phyloP scores from a whole-genome alignment of 2,329 filamentous ascomycete species.

The Bipolaris bicolor region DNA sequence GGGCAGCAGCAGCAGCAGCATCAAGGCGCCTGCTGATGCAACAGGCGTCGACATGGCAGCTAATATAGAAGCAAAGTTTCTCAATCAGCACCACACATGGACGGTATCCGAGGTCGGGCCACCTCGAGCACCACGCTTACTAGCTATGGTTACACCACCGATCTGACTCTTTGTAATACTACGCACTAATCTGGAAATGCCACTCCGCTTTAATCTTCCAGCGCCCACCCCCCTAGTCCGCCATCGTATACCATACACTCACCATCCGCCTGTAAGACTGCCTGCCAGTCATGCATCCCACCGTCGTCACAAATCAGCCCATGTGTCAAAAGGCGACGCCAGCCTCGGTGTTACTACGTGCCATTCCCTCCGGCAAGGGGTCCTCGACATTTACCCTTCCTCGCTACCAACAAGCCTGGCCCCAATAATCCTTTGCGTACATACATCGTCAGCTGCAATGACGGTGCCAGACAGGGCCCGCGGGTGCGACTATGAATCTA shows the following conservation, averaged over 20 bases:
- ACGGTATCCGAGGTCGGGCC: constrained; percentile 32
- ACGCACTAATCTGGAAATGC: constrained; percentile 21
- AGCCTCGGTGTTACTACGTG: constrained; percentile 18
- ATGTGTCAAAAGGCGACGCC: constrained; percentile 23
- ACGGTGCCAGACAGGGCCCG: constrained; percentile 19
- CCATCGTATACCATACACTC: constrained; percentile 21
- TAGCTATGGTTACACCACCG: constrained; percentile 33
- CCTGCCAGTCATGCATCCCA: constrained; percentile 21
- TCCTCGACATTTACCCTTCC: constrained; percentile 5
- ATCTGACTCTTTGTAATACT: constrained; percentile 30
- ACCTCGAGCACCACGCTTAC: constrained; percentile 32
- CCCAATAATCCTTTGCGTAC: constrained; percentile 11
- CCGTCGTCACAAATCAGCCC: constrained; percentile 21
- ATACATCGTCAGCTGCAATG: constrained; percentile 22
- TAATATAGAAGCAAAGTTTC: constrained; percentile 32
- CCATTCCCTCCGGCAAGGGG: constrained; percentile 19
- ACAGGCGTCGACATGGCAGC: constrained; percentile 25
- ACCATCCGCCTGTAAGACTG: constrained; percentile 24
- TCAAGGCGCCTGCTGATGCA: constrained; percentile 27
- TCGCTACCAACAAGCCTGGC: background rate
- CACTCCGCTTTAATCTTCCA: constrained; percentile 28
- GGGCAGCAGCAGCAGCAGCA: background rate
- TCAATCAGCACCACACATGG: constrained; percentile 15
- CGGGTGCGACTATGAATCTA: constrained; percentile 14
- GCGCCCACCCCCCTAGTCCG: constrained; percentile 18